Conservation (phyloP, 1,139 yeast species). For the Diutina neorugosa region DNA sequence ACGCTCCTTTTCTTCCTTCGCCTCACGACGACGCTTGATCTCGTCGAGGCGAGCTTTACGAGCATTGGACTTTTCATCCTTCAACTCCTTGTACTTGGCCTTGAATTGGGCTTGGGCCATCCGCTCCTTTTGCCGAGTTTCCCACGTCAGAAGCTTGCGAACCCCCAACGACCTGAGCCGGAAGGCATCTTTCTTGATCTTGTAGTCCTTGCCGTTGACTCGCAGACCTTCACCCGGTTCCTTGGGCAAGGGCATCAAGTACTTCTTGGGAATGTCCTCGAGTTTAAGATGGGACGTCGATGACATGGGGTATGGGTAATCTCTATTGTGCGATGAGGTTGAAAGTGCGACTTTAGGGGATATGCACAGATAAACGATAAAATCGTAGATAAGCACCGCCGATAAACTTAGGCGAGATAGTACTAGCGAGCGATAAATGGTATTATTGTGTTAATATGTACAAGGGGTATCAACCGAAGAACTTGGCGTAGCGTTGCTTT, state of each 20-base stretch:
- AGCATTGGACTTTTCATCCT: constrained; percentile 48
- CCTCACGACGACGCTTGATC: constrained; percentile 52
- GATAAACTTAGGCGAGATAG: too few species aligned
- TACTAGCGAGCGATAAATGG: too few species aligned
- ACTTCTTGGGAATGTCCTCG: background rate
- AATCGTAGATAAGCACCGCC: background rate
- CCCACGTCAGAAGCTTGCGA: constrained; percentile 9
- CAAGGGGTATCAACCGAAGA: constrained; percentile 24
- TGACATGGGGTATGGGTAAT: background rate
- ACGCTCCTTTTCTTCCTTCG: constrained; percentile 64
- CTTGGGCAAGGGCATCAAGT: constrained; percentile 7
- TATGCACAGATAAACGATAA: background rate
- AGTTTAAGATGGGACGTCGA: background rate
- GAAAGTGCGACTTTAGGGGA: background rate
- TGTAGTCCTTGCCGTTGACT: constrained; percentile 48
- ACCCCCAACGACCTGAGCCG: constrained; percentile 21
- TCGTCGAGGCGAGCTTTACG: constrained; percentile 39
- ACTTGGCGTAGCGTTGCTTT: constrained; percentile 44
- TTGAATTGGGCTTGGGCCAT: constrained; percentile 33
- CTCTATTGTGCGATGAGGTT: background rate
- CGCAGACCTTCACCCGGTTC: constrained; percentile 31
- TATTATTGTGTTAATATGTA: too few species aligned
- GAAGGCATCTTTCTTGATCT: constrained; percentile 39
- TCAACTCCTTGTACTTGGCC: constrained; percentile 42
- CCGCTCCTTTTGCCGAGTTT: constrained; percentile 24